Base-by-base conservation (phyloP, 495 filamentous ascomycete genomes). In the Hypoxylon subgilvum region DNA sequence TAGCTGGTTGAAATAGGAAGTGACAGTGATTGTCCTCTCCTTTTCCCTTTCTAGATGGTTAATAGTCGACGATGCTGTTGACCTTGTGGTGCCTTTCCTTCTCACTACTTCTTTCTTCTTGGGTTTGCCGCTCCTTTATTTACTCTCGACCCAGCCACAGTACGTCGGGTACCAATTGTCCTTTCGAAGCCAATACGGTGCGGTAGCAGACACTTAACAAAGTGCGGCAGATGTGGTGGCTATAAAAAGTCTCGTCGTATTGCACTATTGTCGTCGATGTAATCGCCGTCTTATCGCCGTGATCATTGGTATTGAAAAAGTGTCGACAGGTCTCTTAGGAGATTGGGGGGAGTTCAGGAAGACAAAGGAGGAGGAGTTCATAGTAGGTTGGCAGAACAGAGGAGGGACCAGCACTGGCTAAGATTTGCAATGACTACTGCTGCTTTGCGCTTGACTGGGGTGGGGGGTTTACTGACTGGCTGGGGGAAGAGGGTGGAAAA, bases 391-490 rank as follows among this genome's bases (percentile, higher is more conserved):
- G 27, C 10, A 5, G 27, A 30, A 10, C 27, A 30, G 42, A 30
- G 51, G 46, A 57, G 51, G 61, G 44, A 57, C 25, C 12, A 28
- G 46, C n/a, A 50, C 28, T 43, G 35, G 61, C 44, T 54, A 38
- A 52, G 31, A 39, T 59, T 58, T 49, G 50, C 57, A 63, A 30
- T 54, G 49, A 59, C 49, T 47, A 21, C 3, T n/a, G n/a, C n/a
- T n/a, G n/a, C n/a, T n/a, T 49, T 64, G 61, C 61, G 54, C 61
- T 59, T 64, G 52, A 47, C 61, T 39, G 45, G 54, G 61, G 55
- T 51, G 17, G 51, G 58, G 41, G 4, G 22, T 38, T 39, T 32
- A 46, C 10, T 64, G 44, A 59, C 61, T 64, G 61, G 61, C 50
- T 51, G 31, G 42, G 54, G 58, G 60, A 64, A 64, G 45, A 51